Evolutionary conservation across 768 basidiomycete species (phyloP).

Genomic region (Calocera viscosa): DNA sequence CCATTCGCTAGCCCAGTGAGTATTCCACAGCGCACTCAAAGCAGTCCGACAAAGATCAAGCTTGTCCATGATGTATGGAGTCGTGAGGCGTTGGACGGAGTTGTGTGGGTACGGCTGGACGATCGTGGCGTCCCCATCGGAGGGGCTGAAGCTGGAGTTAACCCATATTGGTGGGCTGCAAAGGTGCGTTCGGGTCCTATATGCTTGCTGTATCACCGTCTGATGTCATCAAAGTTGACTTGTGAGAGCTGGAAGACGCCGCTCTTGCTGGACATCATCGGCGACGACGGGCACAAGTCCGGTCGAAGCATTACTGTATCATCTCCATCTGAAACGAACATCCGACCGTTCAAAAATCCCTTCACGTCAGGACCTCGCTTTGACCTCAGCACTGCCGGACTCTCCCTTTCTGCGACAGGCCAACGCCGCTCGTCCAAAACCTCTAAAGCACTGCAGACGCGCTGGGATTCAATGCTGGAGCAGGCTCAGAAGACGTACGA

Average conservation of each 20-base stretch:
- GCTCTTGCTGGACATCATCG: neutral
- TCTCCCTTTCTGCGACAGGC: neutral
- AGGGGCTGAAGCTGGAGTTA: neutral
- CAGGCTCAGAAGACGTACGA: neutral
- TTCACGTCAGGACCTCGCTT: neutral
- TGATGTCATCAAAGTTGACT: neutral
- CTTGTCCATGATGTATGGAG: neutral
- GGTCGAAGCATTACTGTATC: neutral
- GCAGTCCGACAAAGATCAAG: neutral
- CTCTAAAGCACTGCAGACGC: neutral
- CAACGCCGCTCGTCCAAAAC: neutral
- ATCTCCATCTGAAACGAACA: neutral
- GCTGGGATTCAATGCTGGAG: neutral
- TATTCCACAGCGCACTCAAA: neutral
- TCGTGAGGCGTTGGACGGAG: neutral
- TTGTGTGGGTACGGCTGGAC: neutral
- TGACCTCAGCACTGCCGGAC: neutral
- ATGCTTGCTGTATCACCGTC: neutral
- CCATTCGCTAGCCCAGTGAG: neutral
- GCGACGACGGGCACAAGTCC: neutral
- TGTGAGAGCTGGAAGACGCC: constrained; percentile 1
- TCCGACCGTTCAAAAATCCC: neutral
- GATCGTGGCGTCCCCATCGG: neutral
- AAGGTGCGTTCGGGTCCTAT: neutral
- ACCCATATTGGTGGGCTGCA: neutral